Base-by-base conservation (phyloP, 2,329 filamentous ascomycete species). In the Metarhizium robertsii region DNA sequence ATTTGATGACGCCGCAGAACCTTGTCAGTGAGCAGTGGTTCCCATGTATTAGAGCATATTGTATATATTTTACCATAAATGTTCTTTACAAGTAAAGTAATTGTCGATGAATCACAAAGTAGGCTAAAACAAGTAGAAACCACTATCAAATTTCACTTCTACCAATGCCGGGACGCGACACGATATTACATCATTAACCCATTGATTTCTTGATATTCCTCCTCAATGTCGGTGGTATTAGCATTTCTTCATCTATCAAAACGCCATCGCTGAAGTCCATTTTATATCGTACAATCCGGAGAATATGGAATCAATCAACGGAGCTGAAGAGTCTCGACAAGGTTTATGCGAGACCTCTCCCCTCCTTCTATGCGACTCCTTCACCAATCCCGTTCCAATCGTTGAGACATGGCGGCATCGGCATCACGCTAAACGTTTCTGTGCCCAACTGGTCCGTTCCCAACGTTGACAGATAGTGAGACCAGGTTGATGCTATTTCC, bases 401-500 rank as follows among this genome's bases (percentile, higher is more conserved):
- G 8, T 46, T 46, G 43, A 46, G 18, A 25, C 43, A 6, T 46
- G 16, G n/a, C 11, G 7, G 43, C 18, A 6, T 20, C 7, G 4
- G 3, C 43, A 46, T 46, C 50, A 2, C 65, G 62, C 50, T 64
- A 66, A 4, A 55, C 48, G 18, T 59, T 58, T 25, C 59, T 62
- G 25, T 64, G 58, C 50, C 69, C 70, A 40, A 70, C 54, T 3
- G 62, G 56, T 4, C 64, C 65, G 7, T 63, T 61, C 10, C 67
- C 69, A 13, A 73, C 58, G 53, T 76, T 70, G 42, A 81, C 64
- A 20, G 66, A 67, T 29, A 78, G 73, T 55, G 74, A 69, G 18
- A 82, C 71, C 53, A 84, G 65, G 61, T 84, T 74, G 55, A 82
- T 71, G 38, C 72, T 75, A 62, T 75, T 77, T 25, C 70, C 65